Evolutionary conservation across 352 stramenopile genomes (phyloP), one percentile per base, ranked within the genome.

Genomic region (Pythium diclinum): DNA sequence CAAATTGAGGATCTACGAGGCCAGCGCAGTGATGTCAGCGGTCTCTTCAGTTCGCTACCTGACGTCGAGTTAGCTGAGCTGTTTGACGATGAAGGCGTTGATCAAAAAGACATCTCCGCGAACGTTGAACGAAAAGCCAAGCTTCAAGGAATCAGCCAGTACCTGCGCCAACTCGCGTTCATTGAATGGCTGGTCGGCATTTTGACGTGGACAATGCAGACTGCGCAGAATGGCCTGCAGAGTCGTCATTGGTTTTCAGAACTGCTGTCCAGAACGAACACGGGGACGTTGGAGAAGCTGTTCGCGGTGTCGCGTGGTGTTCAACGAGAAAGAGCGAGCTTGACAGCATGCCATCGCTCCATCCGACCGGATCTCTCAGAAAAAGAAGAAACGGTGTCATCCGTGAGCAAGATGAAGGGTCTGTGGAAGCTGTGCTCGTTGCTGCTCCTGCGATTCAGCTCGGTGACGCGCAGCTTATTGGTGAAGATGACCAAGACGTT

Each of bases 341-440:
- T 95, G 38, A 85, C 83, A 34, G 71, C 75, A 7, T 51, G 77
- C 17, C 73, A 91, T 62, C 78, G 79, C 48, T 81, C 79, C 44
- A 74, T 67, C 10, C 10, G 3, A 9, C 23, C 11, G n/a, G 21
- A 14, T 23, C 8, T 8, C 3, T 32, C 32, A 3, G 14, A 6
- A 23, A 11, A 21, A 30, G 21, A n/a, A 32, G 25, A 51, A 10
- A 30, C 19, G n/a, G 21, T 13, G 47, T 32, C 25, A 3, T 14
- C 25, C n/a, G 55, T 28, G 38, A 68, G 68, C 6, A 61, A 61
- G 36, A 28, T 64, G 19, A 69, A 68, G 25, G 76, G 77, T 6
- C 30, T 94, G n/a, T 94, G 85, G 84, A 93, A 94, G 73, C 68
- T 94, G 54, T 84, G 82, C 6, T 92, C 84, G 16, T 49, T 95